Evolutionary conservation across 495 filamentous ascomycete species (phyloP).

Genomic region (Lasiosphaeris hirsuta): DNA sequence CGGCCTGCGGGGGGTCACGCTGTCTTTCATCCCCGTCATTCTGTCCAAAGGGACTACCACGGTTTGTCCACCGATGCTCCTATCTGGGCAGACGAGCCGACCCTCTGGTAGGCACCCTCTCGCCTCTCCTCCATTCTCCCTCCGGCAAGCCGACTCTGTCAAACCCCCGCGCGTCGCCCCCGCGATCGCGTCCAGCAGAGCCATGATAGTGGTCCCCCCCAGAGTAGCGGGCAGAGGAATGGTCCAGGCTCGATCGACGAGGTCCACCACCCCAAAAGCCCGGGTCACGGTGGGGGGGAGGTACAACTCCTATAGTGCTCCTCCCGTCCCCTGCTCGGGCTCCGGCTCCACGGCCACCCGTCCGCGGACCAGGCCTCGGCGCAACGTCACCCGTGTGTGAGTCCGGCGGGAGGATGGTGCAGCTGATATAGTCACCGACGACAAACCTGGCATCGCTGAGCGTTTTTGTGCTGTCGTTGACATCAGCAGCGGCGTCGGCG

Average conservation of each 20-base stretch:
- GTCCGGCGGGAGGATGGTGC: slow-evolving; percentile 70
- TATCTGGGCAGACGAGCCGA: slow-evolving; percentile 32
- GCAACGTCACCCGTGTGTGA: slow-evolving; percentile 69
- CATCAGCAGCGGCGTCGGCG: neutral
- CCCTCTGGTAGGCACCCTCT: slow-evolving; percentile 47
- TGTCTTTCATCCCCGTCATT: neutral
- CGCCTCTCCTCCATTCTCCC: slow-evolving; percentile 60
- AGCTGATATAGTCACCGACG: slow-evolving; percentile 82
- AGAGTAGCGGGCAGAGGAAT: neutral
- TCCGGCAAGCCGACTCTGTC: slow-evolving; percentile 40
- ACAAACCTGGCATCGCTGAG: slow-evolving; percentile 74
- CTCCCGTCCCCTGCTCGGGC: slow-evolving; percentile 18
- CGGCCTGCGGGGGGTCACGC: neutral
- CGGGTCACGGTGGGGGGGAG: too few relatives aligned
- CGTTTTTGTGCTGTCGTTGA: slow-evolving; percentile 55
- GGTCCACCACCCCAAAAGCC: too few relatives aligned
- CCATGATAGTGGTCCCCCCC: neutral
- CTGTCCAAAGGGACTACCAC: neutral
- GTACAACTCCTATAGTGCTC: too few relatives aligned
- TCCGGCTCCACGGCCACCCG: slow-evolving; percentile 36
- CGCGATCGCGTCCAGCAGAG: too few relatives aligned
- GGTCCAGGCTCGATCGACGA: too few relatives aligned
- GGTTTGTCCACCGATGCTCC: neutral
- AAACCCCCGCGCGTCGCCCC: slow-evolving; percentile 16
- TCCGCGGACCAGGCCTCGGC: slow-evolving; percentile 40